A percentile compares a stretch with the other conserved stretches of the same genome.
phyloP scores from a whole-genome alignment of 257 asterid species.

The Lycium barbarum region DNA sequence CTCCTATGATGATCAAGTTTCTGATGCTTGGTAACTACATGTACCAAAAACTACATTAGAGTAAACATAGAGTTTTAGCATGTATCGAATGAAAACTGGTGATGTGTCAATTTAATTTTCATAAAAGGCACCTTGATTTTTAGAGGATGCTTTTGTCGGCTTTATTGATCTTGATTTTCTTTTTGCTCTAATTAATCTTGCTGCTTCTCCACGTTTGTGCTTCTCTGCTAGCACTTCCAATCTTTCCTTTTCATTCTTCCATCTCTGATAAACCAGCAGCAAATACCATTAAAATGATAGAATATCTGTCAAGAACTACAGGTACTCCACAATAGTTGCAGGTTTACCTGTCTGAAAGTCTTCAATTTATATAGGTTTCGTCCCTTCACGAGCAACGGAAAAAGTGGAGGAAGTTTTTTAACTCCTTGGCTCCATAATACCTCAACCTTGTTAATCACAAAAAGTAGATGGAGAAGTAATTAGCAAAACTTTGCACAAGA shows the following conservation, averaged over 20 bases:
- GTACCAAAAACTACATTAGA: conserved; percentile 31
- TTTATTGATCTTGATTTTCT: conserved; percentile 45
- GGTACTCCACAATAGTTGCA: not conserved
- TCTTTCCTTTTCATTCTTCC: conserved; percentile 73
- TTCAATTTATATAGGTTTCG: conserved; percentile 69
- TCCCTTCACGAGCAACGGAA: conserved; percentile 80
- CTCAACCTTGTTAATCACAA: conserved; percentile 63
- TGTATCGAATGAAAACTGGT: conserved; percentile 8
- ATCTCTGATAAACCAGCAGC: conserved; percentile 47
- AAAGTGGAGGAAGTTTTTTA: conserved; percentile 59
- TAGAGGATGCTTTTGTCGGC: conserved; percentile 39
- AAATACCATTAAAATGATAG: not conserved
- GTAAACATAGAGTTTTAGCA: not conserved
- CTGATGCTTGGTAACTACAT: conserved; percentile 43
- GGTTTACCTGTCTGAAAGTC: conserved; percentile 73
- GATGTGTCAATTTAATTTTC: not conserved
- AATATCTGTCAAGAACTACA: not conserved
- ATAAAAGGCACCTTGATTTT: conserved; percentile 43
- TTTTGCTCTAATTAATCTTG: conserved; percentile 59
- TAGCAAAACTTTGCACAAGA: not conserved
- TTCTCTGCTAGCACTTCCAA: conserved; percentile 66
- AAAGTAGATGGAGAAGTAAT: not conserved
- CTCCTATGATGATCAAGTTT: conserved; percentile 42
- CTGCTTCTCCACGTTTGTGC: conserved; percentile 80
- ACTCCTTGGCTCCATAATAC: conserved; percentile 78